phyloP scores from a whole-genome alignment of 768 basidiomycete genomes.

The Boletus subcaerulescens region DNA sequence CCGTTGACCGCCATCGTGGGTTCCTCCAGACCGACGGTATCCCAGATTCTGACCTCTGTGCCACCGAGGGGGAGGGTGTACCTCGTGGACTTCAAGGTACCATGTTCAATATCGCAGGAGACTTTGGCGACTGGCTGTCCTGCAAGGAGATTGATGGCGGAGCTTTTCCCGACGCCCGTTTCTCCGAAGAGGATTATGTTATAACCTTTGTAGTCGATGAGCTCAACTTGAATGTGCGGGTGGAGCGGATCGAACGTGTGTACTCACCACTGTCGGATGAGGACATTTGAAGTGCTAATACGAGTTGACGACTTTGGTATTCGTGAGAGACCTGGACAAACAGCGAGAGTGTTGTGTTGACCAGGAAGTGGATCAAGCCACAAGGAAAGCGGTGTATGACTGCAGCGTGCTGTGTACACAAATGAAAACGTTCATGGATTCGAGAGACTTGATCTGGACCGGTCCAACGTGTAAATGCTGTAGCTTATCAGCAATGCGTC shows the following conservation, averaged over 20 bases:
- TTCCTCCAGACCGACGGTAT: slow-evolving; percentile 32
- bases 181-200: slow-evolving; percentile 33
- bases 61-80: slow-evolving; percentile 19
- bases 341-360: slow-evolving; percentile 1
- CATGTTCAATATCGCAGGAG: slow-evolving; percentile 32
- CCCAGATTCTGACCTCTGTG: slow-evolving; percentile 24
- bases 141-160: slow-evolving; percentile 43
- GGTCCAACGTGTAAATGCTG: slow-evolving; percentile 10
- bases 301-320: neutral
- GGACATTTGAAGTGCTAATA: slow-evolving; percentile 13
- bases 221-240: neutral
- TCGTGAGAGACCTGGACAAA: slow-evolving; percentile 6
- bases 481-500: slow-evolving; percentile 5
- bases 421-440: neutral
- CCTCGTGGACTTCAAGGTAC: slow-evolving; percentile 31
- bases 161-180: slow-evolving; percentile 40
- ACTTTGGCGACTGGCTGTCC: slow-evolving; percentile 26
- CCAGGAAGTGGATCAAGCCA: neutral
- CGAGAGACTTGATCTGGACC: slow-evolving; percentile 7
- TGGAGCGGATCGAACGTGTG: neutral
- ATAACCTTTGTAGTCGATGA: slow-evolving; percentile 11
- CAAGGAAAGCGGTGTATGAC: slow-evolving; percentile 4
- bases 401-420: neutral
- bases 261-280: slow-evolving; percentile 18
- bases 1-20: slow-evolving; percentile 28